Evolutionary conservation across 1,284 basidiomycete genomes (phyloP), one percentile per base, ranked within the genome.

Genomic region (Flammula alnicola): DNA sequence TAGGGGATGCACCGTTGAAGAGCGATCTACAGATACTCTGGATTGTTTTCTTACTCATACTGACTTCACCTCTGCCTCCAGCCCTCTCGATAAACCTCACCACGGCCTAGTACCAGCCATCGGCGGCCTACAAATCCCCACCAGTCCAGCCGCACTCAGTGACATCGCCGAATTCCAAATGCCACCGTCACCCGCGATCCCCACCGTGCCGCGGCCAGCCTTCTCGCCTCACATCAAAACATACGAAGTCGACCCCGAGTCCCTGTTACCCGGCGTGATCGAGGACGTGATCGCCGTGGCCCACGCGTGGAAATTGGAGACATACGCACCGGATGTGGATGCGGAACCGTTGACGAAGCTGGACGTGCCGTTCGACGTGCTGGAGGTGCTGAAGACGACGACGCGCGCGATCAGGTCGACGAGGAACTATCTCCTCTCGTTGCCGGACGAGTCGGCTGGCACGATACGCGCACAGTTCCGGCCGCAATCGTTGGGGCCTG

Each of bases 381-480:
- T 93, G 5, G 73, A 72, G 7, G 71, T 84, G 3, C 79, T 93
- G 40, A 84, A 89, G 63, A 80, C 77, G 1, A 93, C 89, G 0
- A 93, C 91, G 4, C 79, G 77, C 37, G 82, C 88, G 4, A 83
- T 94, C 47, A 81, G 91, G 29, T 83, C 86, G 19, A 86, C 91
- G 25, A 79, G 91, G 17, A 91, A 91, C 64, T 93, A 92, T 63
- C 72, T 91, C 22, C 72, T 93, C 22, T 84, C 88, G 0, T 79
- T 93, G 12, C 91, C 90, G 0, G 86, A 89, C 60, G 88, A 91
- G 55, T 77, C 79, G 3, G 71, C 79, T 10, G 78, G 75, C 20
- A 75, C 78, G 3, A 75, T 79, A 44, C 77, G 77, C 17, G 74
- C 75, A 19, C 74, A 84, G 27, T 76, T 72, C 58, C 65, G 73